A percentile compares a stretch with the other conserved stretches of the same genome.
Evolutionary conservation across 2,329 filamentous ascomycete genomes (phyloP).

Genomic region (Chrysosporium queenslandicum): DNA sequence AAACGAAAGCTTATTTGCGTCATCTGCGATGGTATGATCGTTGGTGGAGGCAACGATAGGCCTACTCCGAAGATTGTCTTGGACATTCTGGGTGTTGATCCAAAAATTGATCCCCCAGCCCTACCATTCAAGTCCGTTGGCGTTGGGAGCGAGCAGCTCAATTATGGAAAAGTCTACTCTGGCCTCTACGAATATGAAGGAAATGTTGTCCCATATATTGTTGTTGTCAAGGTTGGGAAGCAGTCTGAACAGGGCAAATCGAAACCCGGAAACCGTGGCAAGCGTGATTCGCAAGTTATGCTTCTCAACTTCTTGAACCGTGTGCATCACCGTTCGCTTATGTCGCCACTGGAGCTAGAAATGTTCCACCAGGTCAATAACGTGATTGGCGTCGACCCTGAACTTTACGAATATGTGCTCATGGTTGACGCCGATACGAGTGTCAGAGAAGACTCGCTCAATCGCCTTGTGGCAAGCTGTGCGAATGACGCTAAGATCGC

Average conservation of each 20-base stretch:
- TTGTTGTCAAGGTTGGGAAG: slow-evolving; percentile 94
- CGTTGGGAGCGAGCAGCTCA: slow-evolving; percentile 78
- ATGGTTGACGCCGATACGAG: slow-evolving; percentile 98
- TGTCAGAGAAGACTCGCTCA: slow-evolving; percentile 84
- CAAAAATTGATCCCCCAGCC: slow-evolving; percentile 89
- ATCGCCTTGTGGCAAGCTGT: slow-evolving; percentile 83
- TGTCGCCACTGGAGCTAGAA: slow-evolving; percentile 92
- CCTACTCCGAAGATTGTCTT: slow-evolving; percentile 96
- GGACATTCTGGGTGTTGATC: slow-evolving; percentile 93
- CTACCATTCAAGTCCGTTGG: slow-evolving; percentile 91
- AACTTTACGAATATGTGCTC: slow-evolving; percentile 91
- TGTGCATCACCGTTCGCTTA: slow-evolving; percentile 84
- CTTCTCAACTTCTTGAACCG: slow-evolving; percentile 97
- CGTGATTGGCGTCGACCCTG: slow-evolving; percentile 93
- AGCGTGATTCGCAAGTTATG: slow-evolving; percentile 93
- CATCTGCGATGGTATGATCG: slow-evolving; percentile 94
- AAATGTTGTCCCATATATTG: slow-evolving; percentile 92
- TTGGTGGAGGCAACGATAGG: slow-evolving; percentile 89
- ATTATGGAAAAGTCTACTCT: slow-evolving; percentile 97
- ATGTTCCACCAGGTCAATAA: slow-evolving; percentile 99
- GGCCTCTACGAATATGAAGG: slow-evolving; percentile 96
- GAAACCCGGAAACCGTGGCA: slow-evolving; percentile 95
- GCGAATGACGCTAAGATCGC: slow-evolving; percentile 92
- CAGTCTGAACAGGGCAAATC: slow-evolving; percentile 83
- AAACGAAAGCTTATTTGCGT: slow-evolving; percentile 95